A percentile compares a stretch with the other conserved stretches of the same genome.
Evolutionary conservation across 257 asterid genomes (phyloP).

Genomic region (Scutellaria baicalensis): DNA sequence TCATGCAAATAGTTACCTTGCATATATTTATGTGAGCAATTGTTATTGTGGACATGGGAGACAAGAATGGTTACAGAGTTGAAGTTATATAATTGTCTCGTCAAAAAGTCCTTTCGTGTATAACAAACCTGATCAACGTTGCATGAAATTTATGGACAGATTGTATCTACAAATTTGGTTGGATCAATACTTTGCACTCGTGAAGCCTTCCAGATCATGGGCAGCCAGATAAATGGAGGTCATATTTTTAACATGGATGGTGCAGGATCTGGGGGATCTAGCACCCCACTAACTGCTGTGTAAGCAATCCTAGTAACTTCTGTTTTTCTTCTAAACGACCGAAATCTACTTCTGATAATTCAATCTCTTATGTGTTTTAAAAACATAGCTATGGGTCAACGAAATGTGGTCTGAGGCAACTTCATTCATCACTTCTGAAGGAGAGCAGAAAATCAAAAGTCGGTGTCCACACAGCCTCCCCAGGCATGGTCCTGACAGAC

Average conservation of each 20-base stretch:
- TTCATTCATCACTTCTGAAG: constrained; percentile 87
- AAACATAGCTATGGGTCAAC: constrained; percentile 81
- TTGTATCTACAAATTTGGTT: constrained; percentile 88
- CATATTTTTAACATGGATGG: constrained; percentile 98
- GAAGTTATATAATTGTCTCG: no score
- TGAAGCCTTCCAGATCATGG: constrained; percentile 71
- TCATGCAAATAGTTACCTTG: not conserved
- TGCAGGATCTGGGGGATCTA: constrained; percentile 97
- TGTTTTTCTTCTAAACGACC: not conserved
- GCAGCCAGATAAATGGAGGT: constrained; percentile 66
- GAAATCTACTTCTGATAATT: constrained; percentile 6
- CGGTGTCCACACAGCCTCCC: constrained; percentile 98
- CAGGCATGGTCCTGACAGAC: constrained; percentile 98
- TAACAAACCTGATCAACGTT: constrained; percentile 1
- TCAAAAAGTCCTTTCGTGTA: not conserved
- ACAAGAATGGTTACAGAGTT: not conserved
- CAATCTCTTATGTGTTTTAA: constrained; percentile 4
- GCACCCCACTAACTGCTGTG: constrained; percentile 99
- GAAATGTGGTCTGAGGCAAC: constrained; percentile 97
- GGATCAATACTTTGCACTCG: constrained; percentile 97
- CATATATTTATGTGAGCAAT: not conserved
- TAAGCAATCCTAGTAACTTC: constrained; percentile 29
- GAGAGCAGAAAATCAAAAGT: constrained; percentile 71
- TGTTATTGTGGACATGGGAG: not conserved
- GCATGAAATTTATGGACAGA: constrained; percentile 36